These are phyloP conservation scores for Cafeteria roenbergensis DNA, from an alignment of 108 stramenopile species.

Conservation along the genomic window DNA sequence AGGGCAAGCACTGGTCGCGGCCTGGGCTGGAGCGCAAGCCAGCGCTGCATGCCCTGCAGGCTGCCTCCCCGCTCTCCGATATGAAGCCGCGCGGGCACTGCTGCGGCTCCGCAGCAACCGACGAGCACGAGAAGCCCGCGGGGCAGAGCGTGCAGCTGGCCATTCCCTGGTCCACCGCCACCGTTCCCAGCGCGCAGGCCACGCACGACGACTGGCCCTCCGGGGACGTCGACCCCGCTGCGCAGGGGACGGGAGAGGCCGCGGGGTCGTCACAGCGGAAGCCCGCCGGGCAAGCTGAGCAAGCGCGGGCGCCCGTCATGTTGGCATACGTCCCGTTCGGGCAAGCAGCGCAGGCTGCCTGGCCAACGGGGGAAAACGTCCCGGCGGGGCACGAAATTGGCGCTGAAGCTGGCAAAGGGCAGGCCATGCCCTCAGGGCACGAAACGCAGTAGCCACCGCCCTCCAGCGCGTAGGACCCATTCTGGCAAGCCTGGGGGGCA, in stretches of 20 bases:
- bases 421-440: too few species aligned
- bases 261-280: background rate
- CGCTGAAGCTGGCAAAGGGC: too few species aligned
- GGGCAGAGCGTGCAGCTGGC: background rate
- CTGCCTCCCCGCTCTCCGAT: background rate
- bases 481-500: too few species aligned
- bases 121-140: background rate
- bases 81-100: background rate
- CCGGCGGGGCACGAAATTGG: too few species aligned
- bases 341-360: constrained; percentile 1
- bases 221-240: background rate
- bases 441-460: too few species aligned
- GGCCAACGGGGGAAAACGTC: too few species aligned
- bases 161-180: background rate
- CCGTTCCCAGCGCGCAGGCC: background rate
- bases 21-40: background rate
- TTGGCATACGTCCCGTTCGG: background rate
- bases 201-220: background rate
- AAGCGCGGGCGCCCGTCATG: background rate
- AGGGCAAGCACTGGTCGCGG: background rate
- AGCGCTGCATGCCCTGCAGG: background rate
- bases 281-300: background rate
- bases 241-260: background rate
- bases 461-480: too few species aligned
- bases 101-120: background rate